Base-by-base conservation (phyloP, 2,329 filamentous ascomycete genomes). In the Botrytis pseudocinerea region DNA sequence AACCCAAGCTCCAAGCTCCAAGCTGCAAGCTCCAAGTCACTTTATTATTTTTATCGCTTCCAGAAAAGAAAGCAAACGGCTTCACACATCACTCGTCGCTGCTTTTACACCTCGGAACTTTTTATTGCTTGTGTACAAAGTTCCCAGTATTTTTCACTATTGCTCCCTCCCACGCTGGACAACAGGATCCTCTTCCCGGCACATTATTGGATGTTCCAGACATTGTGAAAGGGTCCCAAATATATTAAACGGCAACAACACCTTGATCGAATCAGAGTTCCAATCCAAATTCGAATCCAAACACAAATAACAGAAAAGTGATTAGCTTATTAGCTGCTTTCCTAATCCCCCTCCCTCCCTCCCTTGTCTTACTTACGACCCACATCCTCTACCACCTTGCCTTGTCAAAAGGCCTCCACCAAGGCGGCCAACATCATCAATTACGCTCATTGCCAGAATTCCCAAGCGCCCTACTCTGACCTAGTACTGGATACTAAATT, bases 381-480 rank as follows among this genome's bases (percentile, higher is more conserved):
- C 70, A 72, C 62, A 68, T 68, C 48, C 48, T 18, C 25, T 57
- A 22, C 46, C 20, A 42, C 48, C 64, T 22, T 68, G 48, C 64
- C 64, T 65, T 65, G 63, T n/a, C 46, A 65, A 35, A 44, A 54
- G 48, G 9, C 35, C 65, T 68, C 48, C 65, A 69, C 48, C 62
- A 42, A 66, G 61, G 14, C 70, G 51, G 62, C 70, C 62, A 57
- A n/a, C 60, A 71, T 72, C 70, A 72, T 72, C 70, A 72, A 38
- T 69, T 57, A 69, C 70, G 51, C 62, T 44, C 62, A 59, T 71
- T 66, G 61, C 48, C 70, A 71, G 20, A 71, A 71, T 46, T 51
- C 65, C 70, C 65, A 73, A 73, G 71, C 71, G 71, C 71, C 71
- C 71, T 70, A 22, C 68, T 73, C 65, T 73, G 38, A 62, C 32